Evolutionary conservation across 23 red algal genomes (phyloP), one percentile per base, ranked within the genome.

Genomic region (Gracilaria gracilis): DNA sequence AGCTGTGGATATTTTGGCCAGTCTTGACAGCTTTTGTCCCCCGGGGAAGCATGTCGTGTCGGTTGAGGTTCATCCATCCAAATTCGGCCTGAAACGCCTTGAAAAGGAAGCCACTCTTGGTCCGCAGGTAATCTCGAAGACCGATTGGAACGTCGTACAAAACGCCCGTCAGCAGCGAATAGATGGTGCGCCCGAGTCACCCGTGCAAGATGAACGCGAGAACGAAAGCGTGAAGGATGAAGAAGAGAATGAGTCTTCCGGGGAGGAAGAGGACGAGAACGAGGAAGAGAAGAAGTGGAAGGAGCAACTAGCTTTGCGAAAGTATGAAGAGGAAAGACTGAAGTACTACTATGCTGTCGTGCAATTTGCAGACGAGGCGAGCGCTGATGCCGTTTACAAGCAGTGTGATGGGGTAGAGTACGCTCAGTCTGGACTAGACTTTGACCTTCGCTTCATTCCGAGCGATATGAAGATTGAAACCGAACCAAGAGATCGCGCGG

Each of bases 361-460:
- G 21, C 75, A 94, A 64, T 99, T 89, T 70, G 91, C 96, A 57
- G 85, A 91, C 40, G 59, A 59, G 23, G 80, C 48, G 54, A 95
- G 79, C 21, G 97, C 97, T 39, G 80, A 82, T 57, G 93, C 91
- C 21, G 85, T 99, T 12, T 96, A 96, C 79, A 90, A 96, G 31
- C 84, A 87, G 66, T 89, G 82, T 75, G 97, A 99, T 76, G 97
- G 97, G 7, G 82, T 93, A 15, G 97, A 99, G 57, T 95, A 88
- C 35, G 90, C 67, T 55, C 62, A 85, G n/a, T 92, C 84, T 32
- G 94, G 93, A 5, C 89, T 90, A 34, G 50, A 86, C 7, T 90
- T 99, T 73, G 97, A 99, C 73, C 67, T 99, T 35, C 93, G 97
- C 12, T 99, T 99, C 46, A 99, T 99, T 42, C 97, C 97, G 9